These are phyloP conservation scores for Ampelocalamus luodianensis DNA, from an alignment of 176 grass and related monocot species.

Conservation along the genomic window DNA sequence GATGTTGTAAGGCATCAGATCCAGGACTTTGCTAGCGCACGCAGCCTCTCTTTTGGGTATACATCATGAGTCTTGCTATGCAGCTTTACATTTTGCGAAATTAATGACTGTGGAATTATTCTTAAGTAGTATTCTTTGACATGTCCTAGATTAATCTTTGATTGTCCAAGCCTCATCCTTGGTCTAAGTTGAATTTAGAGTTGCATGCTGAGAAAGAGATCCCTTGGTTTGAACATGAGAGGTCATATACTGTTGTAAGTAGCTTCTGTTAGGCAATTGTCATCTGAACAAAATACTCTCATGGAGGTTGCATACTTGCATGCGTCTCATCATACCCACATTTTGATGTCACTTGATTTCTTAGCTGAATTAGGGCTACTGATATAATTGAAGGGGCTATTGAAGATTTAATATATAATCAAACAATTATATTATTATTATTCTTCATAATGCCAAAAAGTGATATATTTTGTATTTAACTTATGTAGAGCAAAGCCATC, in stretches of 20 bases:
- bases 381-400: slow-evolving; percentile 8
- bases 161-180: not conserved
- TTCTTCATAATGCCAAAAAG: not conserved
- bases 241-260: not conserved
- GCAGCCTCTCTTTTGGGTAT: slow-evolving; percentile 91
- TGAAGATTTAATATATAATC: not conserved
- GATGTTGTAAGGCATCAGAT: slow-evolving; percentile 96
- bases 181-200: slow-evolving; percentile 1
- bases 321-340: not conserved
- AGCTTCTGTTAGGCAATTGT: not conserved
- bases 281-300: slow-evolving; percentile 3
- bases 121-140: not conserved
- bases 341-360: not conserved
- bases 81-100: not conserved
- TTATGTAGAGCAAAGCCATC: slow-evolving; percentile 71
- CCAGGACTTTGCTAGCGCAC: slow-evolving; percentile 82
- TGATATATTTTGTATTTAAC: slow-evolving; percentile 38
- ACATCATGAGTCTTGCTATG: not conserved
- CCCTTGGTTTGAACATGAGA: not conserved
- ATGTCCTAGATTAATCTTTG: not conserved
- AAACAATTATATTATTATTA: not conserved
- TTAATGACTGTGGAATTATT: not conserved
- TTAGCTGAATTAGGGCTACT: slow-evolving; percentile 9
- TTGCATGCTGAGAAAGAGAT: not conserved
- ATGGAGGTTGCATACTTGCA: not conserved